Evolutionary conservation across 2,329 filamentous ascomycete genomes (phyloP), one percentile per base, ranked within the genome.

Genomic region (Cladosporium sp.): DNA sequence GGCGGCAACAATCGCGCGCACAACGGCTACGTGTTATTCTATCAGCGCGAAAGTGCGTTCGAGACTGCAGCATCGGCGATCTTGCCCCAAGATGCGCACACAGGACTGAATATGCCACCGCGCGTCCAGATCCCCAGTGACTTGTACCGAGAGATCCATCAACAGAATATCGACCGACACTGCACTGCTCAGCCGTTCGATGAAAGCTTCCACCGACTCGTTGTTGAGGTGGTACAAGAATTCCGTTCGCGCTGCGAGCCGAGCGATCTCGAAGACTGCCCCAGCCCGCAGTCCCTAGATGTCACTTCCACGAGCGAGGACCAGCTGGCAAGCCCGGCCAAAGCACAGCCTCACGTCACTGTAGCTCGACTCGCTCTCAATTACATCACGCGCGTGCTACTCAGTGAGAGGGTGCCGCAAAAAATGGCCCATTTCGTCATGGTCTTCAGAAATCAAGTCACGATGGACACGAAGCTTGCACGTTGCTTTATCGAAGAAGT

Each of bases 11-110:
- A 71, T 25, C 72, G 70, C 30, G 65, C 66, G 5, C 73, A 76
- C 82, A 98, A 92, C 76, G 95, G 94, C 14, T 99, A 99, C 77
- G 98, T 99, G 91, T 84, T 99, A 10, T 98, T 99, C 77, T 99
- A 99, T 76, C 91, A 97, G 76, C 88, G 95, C 58, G 86, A 88
- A 3, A 89, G 89, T 0, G 86, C 87, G 5, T 82, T 93, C 64
- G 80, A 82, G 10, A 71, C 72, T 28, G 46, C 18, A 14, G 32
- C 26, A 18, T 67, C 39, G 43, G 51, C 16, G 14, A 46, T 14
- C 5, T 25, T 43, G 18, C 48, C 25, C 16, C 34, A 43, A 14
- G 43, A 30, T n/a, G 16, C 23, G 28, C 48, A 14, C 1, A 18
- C 43, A 48, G 25, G 30, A 25, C 21, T 26, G 36, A 11, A 28